These are phyloP conservation scores for Leishmania aethiopica DNA, from an alignment of 208 protist species.

Conservation along the genomic window DNA sequence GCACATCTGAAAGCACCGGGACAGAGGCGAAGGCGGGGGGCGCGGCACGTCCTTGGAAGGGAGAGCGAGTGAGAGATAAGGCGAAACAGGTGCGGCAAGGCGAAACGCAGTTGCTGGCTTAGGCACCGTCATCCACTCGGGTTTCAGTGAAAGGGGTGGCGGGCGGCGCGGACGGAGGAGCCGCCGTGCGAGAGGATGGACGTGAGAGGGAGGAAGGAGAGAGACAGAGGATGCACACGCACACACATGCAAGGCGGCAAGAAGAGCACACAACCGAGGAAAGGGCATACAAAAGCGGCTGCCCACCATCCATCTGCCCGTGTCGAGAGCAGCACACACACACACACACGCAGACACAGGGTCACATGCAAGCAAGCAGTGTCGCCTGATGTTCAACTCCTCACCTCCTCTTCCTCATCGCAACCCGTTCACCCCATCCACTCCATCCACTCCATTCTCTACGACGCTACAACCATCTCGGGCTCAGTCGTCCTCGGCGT, in stretches of 20 bases:
- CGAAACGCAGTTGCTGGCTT: not conserved
- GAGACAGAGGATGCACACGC: not conserved
- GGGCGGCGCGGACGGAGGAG: not conserved
- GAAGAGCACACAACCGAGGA: not conserved
- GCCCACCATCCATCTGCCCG: not conserved
- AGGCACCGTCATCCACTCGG: not conserved
- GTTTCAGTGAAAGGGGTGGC: not conserved
- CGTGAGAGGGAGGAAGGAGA: not conserved
- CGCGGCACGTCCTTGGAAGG: not conserved
- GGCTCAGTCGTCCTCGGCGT: slow-evolving; percentile 55
- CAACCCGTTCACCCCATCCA: not conserved
- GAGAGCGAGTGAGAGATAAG: not conserved
- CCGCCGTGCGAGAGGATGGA: not conserved
- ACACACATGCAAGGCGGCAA: not conserved
- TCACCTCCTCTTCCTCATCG: not conserved
- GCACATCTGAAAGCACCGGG: not conserved
- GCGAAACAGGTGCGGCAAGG: not conserved
- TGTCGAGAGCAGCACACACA: not conserved
- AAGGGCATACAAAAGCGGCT: not conserved
- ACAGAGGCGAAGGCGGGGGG: no score
- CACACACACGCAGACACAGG: not conserved
- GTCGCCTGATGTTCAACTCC: not conserved
- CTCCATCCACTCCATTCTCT: not conserved
- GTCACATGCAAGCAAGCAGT: not conserved
- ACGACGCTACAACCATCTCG: not conserved